Base-by-base conservation (phyloP, 768 basidiomycete genomes). In the Chalciporus piperatus region DNA sequence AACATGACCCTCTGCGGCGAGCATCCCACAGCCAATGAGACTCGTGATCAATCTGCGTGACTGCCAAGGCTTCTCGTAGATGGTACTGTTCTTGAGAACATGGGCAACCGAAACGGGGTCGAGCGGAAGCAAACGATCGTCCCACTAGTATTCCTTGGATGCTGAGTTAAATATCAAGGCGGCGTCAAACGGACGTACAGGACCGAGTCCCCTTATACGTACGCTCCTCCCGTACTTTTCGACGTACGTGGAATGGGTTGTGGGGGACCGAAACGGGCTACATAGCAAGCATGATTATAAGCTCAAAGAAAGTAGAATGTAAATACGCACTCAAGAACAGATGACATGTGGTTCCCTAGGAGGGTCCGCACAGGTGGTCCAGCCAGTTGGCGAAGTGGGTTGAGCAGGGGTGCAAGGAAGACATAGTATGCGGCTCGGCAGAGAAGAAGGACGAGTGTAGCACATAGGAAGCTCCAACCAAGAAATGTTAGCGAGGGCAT, bases 61-160 rank as follows among this genome's bases (percentile, higher is more conserved):
- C 55, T 84, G 82, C 79, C 81, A 85, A 10, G 93, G 91, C 65
- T 96, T 96, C 63, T 91, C 86, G 62, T 91, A 93, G 33, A 83
- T 73, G 37, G 77, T 74, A 13, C 83, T 75, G 50, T 91, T 80
- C 60, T 86, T 85, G 45, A 94, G 72, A 35, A 96, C 77, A 61
- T 95, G 84, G 11, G 77, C 68, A 28, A 95, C 65, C 0, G 92
- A 86, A 20, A 79, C 65, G 5, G 92, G 89, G 63, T 96, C 93
- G 39, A 92, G 74, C 1, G 91, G 89, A 48, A 92, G 74, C 1
- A 96, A 79, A 32, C 93, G 83, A 38, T 83, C 76, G 53, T 88
- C 89, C 81, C 84, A 88, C 89, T 92, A 51, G 37, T 43, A 23
- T 17, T 5, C 13, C 13, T n/a, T 45, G 5, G 4, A 22, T 16